These are phyloP conservation scores for Podochytrium sp. DNA, from an alignment of 192 early-diverging fungal genomes.

Conservation along the genomic window DNA sequence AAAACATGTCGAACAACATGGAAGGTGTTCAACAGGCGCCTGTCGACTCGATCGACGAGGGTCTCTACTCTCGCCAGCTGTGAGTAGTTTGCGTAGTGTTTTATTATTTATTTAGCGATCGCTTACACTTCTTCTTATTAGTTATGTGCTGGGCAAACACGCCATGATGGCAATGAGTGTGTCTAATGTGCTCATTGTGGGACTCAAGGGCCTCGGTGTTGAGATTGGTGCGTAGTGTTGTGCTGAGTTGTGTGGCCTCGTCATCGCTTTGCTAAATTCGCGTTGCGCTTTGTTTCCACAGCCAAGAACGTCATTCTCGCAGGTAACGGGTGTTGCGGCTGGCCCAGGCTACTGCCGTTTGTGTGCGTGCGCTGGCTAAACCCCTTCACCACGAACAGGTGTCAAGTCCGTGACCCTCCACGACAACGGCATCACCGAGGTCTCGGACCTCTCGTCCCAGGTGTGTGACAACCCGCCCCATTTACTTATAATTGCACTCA, in stretches of 20 bases:
- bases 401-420: conserved; percentile 98
- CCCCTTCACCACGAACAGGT: too few species aligned
- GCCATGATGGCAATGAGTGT: conserved; percentile 98
- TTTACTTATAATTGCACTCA: neutral
- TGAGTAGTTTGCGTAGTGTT: too few species aligned
- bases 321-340: too few species aligned
- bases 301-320: conserved; percentile 98
- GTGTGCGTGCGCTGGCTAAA: too few species aligned
- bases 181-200: conserved; percentile 95
- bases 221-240: conserved; percentile 83
- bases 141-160: conserved; percentile 73
- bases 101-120: neutral
- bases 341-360: too few species aligned
- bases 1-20: conserved; percentile 4
- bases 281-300: conserved; percentile 34
- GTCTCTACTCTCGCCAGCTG: conserved; percentile 98
- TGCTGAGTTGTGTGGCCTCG: neutral
- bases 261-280: too few species aligned
- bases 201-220: conserved; percentile 93
- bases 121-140: neutral
- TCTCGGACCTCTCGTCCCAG: conserved; percentile 89
- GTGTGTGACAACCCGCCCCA: conserved; percentile 43
- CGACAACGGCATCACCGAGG: conserved; percentile 75
- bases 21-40: conserved; percentile 26
- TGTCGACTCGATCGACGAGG: conserved; percentile 80